A percentile compares a stretch with the other conserved stretches of the same genome.
Evolutionary conservation across 2,329 filamentous ascomycete species (phyloP).

Genomic region (Xylariomycetidae sp.): DNA sequence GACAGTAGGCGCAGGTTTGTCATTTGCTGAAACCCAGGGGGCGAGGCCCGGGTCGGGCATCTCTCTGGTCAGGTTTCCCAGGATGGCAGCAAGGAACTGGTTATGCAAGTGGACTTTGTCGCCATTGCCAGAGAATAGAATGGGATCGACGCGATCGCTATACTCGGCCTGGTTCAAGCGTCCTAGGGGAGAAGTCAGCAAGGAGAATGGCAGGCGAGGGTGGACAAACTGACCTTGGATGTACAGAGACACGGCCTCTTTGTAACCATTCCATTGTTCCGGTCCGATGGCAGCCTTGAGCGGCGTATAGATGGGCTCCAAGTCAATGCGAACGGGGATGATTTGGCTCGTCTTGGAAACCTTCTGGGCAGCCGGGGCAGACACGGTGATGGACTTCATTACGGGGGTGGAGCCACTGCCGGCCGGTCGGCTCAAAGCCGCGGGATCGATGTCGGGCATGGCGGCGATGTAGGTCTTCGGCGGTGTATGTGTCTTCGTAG

Average conservation of each 20-base stretch:
- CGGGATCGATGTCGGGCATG: slow-evolving; percentile 67
- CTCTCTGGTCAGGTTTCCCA: slow-evolving; percentile 63
- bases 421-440: slow-evolving; percentile 58
- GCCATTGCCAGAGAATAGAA: slow-evolving; percentile 50
- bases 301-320: slow-evolving; percentile 58
- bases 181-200: slow-evolving; percentile 37
- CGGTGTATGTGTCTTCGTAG: no score
- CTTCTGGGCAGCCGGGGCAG: slow-evolving; percentile 43
- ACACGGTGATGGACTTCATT: slow-evolving; percentile 52
- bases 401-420: slow-evolving; percentile 53
- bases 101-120: slow-evolving; percentile 61
- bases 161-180: slow-evolving; percentile 58
- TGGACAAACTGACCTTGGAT: slow-evolving; percentile 46
- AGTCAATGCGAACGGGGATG: slow-evolving; percentile 60
- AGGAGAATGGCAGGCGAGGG: slow-evolving; percentile 3
- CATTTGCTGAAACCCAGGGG: slow-evolving; percentile 66
- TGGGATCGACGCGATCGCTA: slow-evolving; percentile 52
- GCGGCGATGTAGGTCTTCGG: slow-evolving; percentile 16
- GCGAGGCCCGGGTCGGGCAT: slow-evolving; percentile 63
- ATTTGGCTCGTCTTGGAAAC: slow-evolving; percentile 54
- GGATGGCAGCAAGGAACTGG: slow-evolving; percentile 60
- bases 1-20: slow-evolving; percentile 53
- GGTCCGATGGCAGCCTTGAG: slow-evolving; percentile 53
- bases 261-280: slow-evolving; percentile 60
- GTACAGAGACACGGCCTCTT: slow-evolving; percentile 57